Evolutionary conservation across 2,329 filamentous ascomycete genomes (phyloP).

Genomic region (Aspergillus alliaceus): DNA sequence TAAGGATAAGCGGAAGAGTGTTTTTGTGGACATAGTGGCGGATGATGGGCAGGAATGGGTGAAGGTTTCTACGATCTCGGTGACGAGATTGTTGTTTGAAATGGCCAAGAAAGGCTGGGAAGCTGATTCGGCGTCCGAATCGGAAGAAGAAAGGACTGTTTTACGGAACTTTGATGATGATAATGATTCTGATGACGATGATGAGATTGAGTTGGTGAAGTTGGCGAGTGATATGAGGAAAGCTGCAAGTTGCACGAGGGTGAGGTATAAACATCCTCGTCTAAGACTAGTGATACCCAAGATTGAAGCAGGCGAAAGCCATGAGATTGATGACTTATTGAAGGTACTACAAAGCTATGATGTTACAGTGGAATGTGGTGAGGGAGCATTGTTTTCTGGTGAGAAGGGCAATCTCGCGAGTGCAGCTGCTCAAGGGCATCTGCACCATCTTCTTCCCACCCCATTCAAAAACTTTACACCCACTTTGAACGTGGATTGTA

Average conservation of each 20-base stretch:
- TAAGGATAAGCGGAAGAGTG: constrained; percentile 49
- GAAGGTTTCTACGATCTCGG: constrained; percentile 66
- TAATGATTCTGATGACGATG: constrained; percentile 44
- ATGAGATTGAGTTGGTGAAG: constrained; percentile 60
- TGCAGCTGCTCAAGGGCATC: constrained; percentile 15
- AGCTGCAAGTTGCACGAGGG: constrained; percentile 57
- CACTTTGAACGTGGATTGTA: constrained; percentile 53
- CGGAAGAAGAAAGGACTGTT: constrained; percentile 29
- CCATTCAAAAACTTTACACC: constrained; percentile 43
- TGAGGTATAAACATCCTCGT: constrained; percentile 60
- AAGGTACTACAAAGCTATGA: constrained; percentile 56
- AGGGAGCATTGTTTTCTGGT: constrained; percentile 13
- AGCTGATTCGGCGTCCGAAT: constrained; percentile 48
- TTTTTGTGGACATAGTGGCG: constrained; percentile 65
- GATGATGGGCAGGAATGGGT: constrained; percentile 65
- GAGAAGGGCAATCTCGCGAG: constrained; percentile 6
- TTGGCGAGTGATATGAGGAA: constrained; percentile 59
- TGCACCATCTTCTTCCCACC: constrained; percentile 40
- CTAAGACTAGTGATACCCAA: constrained; percentile 63
- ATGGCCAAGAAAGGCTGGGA: constrained; percentile 69
- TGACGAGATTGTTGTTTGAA: constrained; percentile 65
- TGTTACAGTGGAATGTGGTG: constrained; percentile 40
- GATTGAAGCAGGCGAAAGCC: constrained; percentile 50
- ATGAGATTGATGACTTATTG: constrained; percentile 59
- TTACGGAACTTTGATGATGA: constrained; percentile 35